Evolutionary conservation across 1,284 basidiomycete species (phyloP), one percentile per base, ranked within the genome.

Genomic region (Xanthoconium separans): DNA sequence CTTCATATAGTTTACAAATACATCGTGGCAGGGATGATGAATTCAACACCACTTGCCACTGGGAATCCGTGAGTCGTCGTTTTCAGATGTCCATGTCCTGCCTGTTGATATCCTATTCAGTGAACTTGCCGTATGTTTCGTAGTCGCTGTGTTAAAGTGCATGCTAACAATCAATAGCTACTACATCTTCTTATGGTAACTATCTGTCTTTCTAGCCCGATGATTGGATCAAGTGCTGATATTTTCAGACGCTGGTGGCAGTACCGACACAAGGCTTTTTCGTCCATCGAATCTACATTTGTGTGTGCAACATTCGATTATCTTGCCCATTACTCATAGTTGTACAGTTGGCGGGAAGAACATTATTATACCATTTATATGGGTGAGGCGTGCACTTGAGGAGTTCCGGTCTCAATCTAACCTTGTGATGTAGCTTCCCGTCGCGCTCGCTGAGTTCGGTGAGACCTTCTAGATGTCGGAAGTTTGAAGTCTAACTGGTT

Each of bases 211-310:
- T 8, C 0, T 20, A 11, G 13, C 33, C 27, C 3, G 27, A 27
- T 27, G 27, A 27, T 27, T 5, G 27, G 8, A 30, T 24, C 7
- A 16, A 11, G 13, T 45, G 6, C 36, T 46, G 15, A 51, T 12
- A 13, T 31, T 7, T 44, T 44, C 43, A 51, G 50, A n/a, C 9
- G 8, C 12, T 50, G 5, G 49, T 20, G 11, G 33, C 42, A 15
- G 2, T 44, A 36, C 33, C 8, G 9, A 49, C 53, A 2, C 57
- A 64, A 42, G 44, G 51, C 0, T 61, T 50, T 44, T 60, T 61
- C 11, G 33, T 62, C 13, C 33, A 52, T 40, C 52, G 62, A 27
- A 39, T 61, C 13, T 61, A 64, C 10, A 5, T 41, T 33, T 55
- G 58, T 59, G 22, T 7, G 58, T 46, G 12, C n/a, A 12, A 15